Evolutionary conservation across 257 asterid species (phyloP).

Genomic region (Prunella vulgaris): DNA sequence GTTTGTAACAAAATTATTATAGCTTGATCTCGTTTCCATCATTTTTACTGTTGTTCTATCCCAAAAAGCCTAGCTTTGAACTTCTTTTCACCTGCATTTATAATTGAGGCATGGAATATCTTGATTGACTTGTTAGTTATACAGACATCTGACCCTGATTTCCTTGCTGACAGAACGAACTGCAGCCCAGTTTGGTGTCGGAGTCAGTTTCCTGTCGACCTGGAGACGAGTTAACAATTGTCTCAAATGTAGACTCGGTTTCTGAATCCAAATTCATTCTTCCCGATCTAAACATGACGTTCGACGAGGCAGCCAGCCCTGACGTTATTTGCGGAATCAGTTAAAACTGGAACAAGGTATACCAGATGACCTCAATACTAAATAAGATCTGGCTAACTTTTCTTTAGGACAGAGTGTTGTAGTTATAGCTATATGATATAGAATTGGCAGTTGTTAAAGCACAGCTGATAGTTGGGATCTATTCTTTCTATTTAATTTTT

Average conservation of each 20-base stretch:
- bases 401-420: constrained; percentile 21
- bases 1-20: background rate
- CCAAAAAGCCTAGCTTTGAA: background rate
- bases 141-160: background rate
- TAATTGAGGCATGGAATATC: background rate
- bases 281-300: constrained; percentile 47
- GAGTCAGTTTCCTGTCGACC: constrained; percentile 22
- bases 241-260: too few species aligned
- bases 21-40: background rate
- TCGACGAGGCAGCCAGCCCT: constrained; percentile 27
- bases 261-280: constrained; percentile 21
- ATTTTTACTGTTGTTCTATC: background rate
- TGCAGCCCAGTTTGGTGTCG: constrained; percentile 23
- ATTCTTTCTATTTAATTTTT: constrained; percentile 23
- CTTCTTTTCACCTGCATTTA: background rate
- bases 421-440: constrained; percentile 27
- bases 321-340: constrained; percentile 23
- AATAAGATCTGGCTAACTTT: constrained; percentile 21
- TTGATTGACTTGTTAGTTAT: background rate
- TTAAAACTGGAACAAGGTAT: constrained; percentile 15
- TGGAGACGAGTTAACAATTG: constrained; percentile 5
- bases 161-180: constrained; percentile 26
- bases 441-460: constrained; percentile 13
- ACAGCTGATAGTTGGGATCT: constrained; percentile 17
- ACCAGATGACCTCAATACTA: constrained; percentile 10